Evolutionary conservation across 2,329 filamentous ascomycete species (phyloP), one percentile per base, ranked within the genome.

Genomic region (Colletotrichum sp.): DNA sequence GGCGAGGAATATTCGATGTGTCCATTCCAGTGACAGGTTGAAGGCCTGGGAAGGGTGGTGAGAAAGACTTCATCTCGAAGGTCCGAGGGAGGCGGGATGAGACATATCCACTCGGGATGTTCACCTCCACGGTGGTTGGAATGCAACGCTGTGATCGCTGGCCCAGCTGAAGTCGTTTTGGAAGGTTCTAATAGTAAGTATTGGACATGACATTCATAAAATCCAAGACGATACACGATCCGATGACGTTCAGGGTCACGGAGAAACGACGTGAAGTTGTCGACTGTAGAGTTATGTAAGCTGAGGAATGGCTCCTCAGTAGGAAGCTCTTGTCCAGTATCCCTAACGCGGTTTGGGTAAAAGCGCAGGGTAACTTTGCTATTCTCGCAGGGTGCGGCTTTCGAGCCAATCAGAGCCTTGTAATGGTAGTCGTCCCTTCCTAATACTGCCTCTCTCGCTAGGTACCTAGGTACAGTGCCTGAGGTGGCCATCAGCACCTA

Each of bases 21-120:
- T 63, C 43, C 73, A 76, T 76, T 74, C 74, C 74, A 73, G 48
- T 64, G n/a, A 39, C 34, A 65, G 70, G 74, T 76, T 76, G 65
- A 76, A 60, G 21, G 34, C 57, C 34, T 32, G 28, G n/a, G 68
- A 74, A 55, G 59, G 59, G 70, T 57, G 64, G 26, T 48, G 48
- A 24, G 57, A 52, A 34, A 48, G 43, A 71, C 28, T 61, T 16
- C 57, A 43, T 59, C 34, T 67, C 70, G 48, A 73, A 64, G 32
- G 48, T 65, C 59, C 24, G 64, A 76, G 64, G 71, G 74, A 74
- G 70, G 71, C 59, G 59, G 69, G 70, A 68, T 73, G 34, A 76
- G 74, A 76, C 74, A 76, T 64, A 9, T 61, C 65, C 70, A 68
- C 59, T 52, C n/a, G 28, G 28, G 39, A 65, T 67, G 34, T 43